These are phyloP conservation scores for Tetrahymena malaccensis DNA, from an alignment of 73 alveolate species.

Conservation along the genomic window DNA sequence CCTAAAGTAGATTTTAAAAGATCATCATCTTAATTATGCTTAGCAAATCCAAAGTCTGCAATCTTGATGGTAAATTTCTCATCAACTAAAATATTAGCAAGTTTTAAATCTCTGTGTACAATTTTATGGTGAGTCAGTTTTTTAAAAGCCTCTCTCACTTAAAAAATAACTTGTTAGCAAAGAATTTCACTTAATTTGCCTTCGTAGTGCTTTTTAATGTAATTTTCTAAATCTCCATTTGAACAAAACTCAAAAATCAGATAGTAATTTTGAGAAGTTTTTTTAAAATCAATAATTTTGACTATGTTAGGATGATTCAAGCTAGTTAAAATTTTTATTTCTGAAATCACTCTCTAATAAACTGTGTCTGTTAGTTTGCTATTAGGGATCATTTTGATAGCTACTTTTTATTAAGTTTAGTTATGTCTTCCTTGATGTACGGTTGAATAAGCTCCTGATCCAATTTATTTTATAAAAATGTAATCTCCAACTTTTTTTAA, in stretches of 20 bases:
- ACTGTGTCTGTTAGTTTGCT: slow-evolving; percentile 5
- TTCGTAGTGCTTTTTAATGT: slow-evolving; percentile 5
- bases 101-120: slow-evolving; percentile 43
- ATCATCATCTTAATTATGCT: slow-evolving; percentile 32
- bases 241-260: slow-evolving; percentile 32
- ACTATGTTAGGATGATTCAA: slow-evolving; percentile 33
- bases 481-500: slow-evolving; percentile 39
- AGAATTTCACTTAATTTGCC: slow-evolving; percentile 15
- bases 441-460: slow-evolving; percentile 29
- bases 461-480: slow-evolving; percentile 19
- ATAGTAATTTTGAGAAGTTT: slow-evolving; percentile 23
- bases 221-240: slow-evolving; percentile 32
- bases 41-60: slow-evolving; percentile 46
- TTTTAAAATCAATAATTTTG: slow-evolving; percentile 27
- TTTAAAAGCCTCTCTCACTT: slow-evolving; percentile 31
- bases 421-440: slow-evolving; percentile 16
- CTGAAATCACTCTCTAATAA: slow-evolving; percentile 5
- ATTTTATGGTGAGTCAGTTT: slow-evolving; percentile 5
- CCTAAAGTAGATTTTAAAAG: slow-evolving; percentile 34
- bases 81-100: slow-evolving; percentile 38
- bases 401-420: slow-evolving; percentile 22
- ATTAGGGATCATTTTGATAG: slow-evolving; percentile 38
- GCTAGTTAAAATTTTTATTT: slow-evolving; percentile 12
- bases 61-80: slow-evolving; percentile 18
- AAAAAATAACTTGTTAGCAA: slow-evolving; percentile 3